Conservation (phyloP, 164 flowering plant species). For the Amborella trichopoda region DNA sequence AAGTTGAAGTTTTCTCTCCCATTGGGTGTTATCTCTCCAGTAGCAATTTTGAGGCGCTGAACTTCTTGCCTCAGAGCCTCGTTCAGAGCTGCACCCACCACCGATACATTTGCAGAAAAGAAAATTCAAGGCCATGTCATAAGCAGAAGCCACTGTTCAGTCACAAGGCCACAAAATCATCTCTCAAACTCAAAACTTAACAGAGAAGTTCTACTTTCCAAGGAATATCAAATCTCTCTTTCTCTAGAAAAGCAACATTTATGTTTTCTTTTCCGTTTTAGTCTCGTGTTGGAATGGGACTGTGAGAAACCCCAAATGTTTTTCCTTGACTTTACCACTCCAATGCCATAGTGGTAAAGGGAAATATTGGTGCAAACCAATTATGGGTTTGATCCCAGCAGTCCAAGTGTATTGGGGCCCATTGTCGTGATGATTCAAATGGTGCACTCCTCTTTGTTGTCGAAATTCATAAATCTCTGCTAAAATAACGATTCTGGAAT, state of each 20-base stretch:
- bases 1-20: conserved; percentile 40
- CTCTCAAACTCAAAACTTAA: neutral
- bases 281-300: no score
- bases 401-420: no score
- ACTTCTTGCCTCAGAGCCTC: conserved; percentile 84
- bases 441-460: no score
- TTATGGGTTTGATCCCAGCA: no score
- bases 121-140: neutral
- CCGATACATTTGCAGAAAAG: neutral
- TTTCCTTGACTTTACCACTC: no score
- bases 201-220: neutral
- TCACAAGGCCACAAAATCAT: neutral
- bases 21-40: conserved; percentile 43
- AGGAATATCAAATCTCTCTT: neutral
- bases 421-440: no score
- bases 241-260: neutral
- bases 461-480: no score
- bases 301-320: no score
- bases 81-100: conserved; percentile 43
- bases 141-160: neutral
- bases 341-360: no score
- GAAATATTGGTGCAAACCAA: no score
- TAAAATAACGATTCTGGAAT: no score
- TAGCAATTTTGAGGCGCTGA: conserved; percentile 65
- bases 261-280: no score